phyloP scores from a whole-genome alignment of 164 flowering plant species.

The Amborella trichopoda region DNA sequence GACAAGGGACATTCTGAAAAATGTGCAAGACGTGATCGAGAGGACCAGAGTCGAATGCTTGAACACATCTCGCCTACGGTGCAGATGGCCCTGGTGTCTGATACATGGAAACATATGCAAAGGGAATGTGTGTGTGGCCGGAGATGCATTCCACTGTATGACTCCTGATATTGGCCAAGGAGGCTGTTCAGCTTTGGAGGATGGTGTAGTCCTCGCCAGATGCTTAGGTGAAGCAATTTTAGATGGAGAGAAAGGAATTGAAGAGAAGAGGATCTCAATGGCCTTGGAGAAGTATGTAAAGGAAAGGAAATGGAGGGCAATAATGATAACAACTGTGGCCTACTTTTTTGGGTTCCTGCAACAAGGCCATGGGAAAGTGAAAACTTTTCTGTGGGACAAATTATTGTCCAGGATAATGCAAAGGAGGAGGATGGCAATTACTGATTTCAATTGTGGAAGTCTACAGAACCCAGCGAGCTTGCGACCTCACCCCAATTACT shows the following conservation, averaged over 20 bases:
- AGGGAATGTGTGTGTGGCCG: background rate
- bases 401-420: background rate
- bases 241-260: background rate
- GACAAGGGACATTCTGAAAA: too few relatives aligned
- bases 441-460: background rate
- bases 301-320: background rate
- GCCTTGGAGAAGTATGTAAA: background rate
- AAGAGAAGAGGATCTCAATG: background rate
- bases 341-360: background rate
- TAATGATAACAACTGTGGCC: background rate
- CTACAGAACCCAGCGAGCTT: too few relatives aligned
- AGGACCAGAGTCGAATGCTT: too few relatives aligned
- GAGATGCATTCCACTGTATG: background rate
- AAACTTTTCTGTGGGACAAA: background rate
- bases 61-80: too few relatives aligned
- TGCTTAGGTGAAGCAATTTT: background rate
- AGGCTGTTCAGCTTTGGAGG: background rate
- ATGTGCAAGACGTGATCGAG: too few relatives aligned
- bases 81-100: background rate
- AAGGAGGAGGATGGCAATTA: background rate
- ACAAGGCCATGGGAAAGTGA: background rate
- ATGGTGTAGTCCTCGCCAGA: background rate
- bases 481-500: too few relatives aligned
- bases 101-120: background rate
- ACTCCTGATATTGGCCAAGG: constrained; percentile 1